Evolutionary conservation across 2,329 filamentous ascomycete species (phyloP).

Genomic region (Tolypocladium ophioglossoides): DNA sequence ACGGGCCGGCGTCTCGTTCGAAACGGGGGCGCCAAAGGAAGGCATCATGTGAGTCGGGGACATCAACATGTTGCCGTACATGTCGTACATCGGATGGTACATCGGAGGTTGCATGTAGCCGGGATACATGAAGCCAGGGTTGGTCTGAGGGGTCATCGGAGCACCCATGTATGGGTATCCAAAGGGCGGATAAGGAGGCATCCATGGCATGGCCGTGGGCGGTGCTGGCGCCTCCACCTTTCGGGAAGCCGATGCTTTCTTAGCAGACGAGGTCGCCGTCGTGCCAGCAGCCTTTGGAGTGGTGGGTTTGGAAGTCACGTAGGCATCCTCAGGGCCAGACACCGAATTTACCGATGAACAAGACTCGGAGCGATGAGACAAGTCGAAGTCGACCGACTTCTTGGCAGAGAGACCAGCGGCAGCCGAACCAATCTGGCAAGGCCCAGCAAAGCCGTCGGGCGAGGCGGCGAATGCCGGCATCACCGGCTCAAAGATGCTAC

Average conservation of each 20-base stretch:
- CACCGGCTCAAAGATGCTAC: conserved; percentile 1
- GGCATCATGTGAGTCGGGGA: conserved; percentile 12
- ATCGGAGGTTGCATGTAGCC: conserved; percentile 10
- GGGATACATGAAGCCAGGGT: conserved; percentile 9
- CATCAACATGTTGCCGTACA: conserved; percentile 9
- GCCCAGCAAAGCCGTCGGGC: neutral
- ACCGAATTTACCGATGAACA: neutral
- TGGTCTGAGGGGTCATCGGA: conserved; percentile 11
- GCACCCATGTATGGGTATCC: conserved; percentile 8
- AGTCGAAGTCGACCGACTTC: conserved; percentile 6
- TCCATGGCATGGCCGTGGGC: conserved; percentile 8
- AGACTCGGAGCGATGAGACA: neutral
- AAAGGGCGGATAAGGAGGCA: conserved; percentile 7
- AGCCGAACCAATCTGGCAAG: neutral
- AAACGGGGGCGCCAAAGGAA: neutral
- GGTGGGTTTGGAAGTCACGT: neutral
- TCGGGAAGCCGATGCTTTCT: neutral
- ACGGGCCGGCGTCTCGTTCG: neutral
- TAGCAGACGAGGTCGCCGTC: neutral
- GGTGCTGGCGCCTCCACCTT: neutral
- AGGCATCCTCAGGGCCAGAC: neutral
- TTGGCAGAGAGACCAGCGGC: neutral
- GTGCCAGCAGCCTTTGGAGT: neutral
- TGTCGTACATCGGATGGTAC: conserved; percentile 10
- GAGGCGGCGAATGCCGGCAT: neutral